Evolutionary conservation across 2,329 filamentous ascomycete genomes (phyloP).

Genomic region (Clonostachys byssicola): DNA sequence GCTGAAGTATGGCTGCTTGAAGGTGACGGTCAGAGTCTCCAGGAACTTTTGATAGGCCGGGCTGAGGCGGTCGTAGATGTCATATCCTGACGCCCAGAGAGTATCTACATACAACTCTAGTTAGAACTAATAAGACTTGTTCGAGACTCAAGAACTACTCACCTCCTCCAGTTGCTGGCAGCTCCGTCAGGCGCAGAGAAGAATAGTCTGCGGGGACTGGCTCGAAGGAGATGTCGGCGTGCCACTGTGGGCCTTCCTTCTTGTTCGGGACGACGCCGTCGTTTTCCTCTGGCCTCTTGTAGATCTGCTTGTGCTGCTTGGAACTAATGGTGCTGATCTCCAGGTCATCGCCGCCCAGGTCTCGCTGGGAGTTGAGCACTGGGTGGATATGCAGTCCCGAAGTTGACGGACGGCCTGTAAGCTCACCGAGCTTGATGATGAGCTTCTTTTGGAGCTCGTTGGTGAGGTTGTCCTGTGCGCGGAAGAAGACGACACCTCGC

Average conservation of each 20-base stretch:
- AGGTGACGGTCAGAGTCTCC: constrained; percentile 45
- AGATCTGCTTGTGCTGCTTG: no score
- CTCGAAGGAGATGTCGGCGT: constrained; percentile 54
- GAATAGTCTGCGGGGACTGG: constrained; percentile 52
- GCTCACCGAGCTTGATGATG: constrained; percentile 52
- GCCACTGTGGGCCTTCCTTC: constrained; percentile 29
- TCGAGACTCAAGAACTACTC: no score
- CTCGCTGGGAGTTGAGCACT: constrained; percentile 46
- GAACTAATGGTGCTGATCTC: constrained; percentile 59
- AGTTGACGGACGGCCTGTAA: constrained; percentile 52
- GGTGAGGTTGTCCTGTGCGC: constrained; percentile 51
- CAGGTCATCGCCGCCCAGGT: constrained; percentile 32
- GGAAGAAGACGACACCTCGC: constrained; percentile 62
- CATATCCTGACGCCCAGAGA: constrained; percentile 56
- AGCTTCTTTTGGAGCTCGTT: constrained; percentile 58
- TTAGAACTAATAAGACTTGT: no score
- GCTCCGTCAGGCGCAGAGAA: constrained; percentile 42
- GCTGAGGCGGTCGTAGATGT: constrained; percentile 52
- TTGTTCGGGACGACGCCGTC: constrained; percentile 15
- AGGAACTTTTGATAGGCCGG: constrained; percentile 45
- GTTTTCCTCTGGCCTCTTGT: constrained; percentile 8
- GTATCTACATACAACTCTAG: constrained; percentile 36
- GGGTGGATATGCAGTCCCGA: constrained; percentile 60
- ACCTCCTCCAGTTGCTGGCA: constrained; percentile 41
- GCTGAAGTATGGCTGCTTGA: constrained; percentile 7